Evolutionary conservation across 805 yeast genomes (phyloP).

Genomic region (Hanseniaspora pseudoguilliermondii): DNA sequence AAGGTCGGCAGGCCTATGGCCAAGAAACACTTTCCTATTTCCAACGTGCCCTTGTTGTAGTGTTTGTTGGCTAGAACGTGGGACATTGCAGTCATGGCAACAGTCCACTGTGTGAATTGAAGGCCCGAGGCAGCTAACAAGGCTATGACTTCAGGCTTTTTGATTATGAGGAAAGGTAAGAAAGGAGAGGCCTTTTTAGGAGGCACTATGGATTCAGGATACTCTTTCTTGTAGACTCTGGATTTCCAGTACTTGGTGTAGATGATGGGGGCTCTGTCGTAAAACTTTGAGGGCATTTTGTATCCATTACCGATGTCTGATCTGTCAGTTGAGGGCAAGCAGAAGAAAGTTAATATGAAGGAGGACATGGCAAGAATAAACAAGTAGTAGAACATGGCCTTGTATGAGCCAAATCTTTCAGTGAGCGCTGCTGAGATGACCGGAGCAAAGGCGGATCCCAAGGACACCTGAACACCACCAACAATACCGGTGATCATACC

Average conservation of each 20-base stretch:
- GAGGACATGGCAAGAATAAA: slow-evolving; percentile 49
- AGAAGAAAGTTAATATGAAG: slow-evolving; percentile 24
- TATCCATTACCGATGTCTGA: slow-evolving; percentile 66
- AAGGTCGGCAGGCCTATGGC: slow-evolving; percentile 63
- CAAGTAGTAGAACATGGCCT: slow-evolving; percentile 66
- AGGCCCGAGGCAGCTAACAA: slow-evolving; percentile 47
- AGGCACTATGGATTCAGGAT: slow-evolving; percentile 21
- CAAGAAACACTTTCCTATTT: slow-evolving; percentile 59
- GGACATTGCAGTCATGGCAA: slow-evolving; percentile 53
- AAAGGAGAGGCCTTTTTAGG: slow-evolving; percentile 21
- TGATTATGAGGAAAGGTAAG: slow-evolving; percentile 34
- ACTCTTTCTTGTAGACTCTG: slow-evolving; percentile 24
- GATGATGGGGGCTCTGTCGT: slow-evolving; percentile 37
- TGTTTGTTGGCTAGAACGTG: slow-evolving; percentile 34
- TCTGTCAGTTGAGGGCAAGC: slow-evolving; percentile 67
- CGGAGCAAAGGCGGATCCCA: slow-evolving; percentile 73
- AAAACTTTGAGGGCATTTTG: slow-evolving; percentile 34
- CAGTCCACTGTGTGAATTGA: slow-evolving; percentile 58
- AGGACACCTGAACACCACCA: slow-evolving; percentile 43
- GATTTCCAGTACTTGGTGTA: slow-evolving; percentile 13
- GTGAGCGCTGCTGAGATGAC: slow-evolving; percentile 40
- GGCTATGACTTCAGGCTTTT: slow-evolving; percentile 34
- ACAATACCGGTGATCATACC: slow-evolving; percentile 60
- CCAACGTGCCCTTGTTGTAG: slow-evolving; percentile 41
- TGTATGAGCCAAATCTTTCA: slow-evolving; percentile 45